These are phyloP conservation scores for Sporothrix brasiliensis DNA, from an alignment of 2,329 filamentous ascomycete genomes.

Conservation along the genomic window DNA sequence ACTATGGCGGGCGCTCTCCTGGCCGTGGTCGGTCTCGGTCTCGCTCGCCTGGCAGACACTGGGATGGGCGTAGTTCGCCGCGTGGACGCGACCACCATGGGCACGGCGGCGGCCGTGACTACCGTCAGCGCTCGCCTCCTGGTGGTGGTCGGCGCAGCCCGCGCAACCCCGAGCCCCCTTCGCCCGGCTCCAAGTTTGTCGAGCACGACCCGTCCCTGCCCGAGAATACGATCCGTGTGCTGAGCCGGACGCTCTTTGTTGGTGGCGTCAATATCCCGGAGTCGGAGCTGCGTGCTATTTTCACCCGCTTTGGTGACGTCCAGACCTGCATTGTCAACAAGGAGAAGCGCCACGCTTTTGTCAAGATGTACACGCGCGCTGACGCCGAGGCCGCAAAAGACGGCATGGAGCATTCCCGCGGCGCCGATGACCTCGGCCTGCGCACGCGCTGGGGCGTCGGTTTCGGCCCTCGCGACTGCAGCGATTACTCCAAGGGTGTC, in stretches of 20 bases:
- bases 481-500: slow-evolving; percentile 88
- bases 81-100: slow-evolving; percentile 63
- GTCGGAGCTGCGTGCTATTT: slow-evolving; percentile 77
- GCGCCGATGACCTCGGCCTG: slow-evolving; percentile 68
- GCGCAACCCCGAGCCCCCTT: slow-evolving; percentile 40
- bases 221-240: slow-evolving; percentile 81
- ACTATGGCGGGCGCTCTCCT: slow-evolving; percentile 65
- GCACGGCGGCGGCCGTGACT: slow-evolving; percentile 64
- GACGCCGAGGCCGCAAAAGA: slow-evolving; percentile 84
- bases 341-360: slow-evolving; percentile 97
- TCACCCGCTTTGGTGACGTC: slow-evolving; percentile 79
- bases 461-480: slow-evolving; percentile 95
- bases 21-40: slow-evolving; percentile 70
- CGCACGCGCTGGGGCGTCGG: slow-evolving; percentile 97
- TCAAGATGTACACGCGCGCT: slow-evolving; percentile 92
- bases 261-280: slow-evolving; percentile 90
- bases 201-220: slow-evolving; percentile 76
- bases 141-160: slow-evolving; percentile 62
- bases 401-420: slow-evolving; percentile 78
- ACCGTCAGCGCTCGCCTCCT: slow-evolving; percentile 84
- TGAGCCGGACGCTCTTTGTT: slow-evolving; percentile 94
- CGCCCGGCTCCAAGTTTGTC: slow-evolving; percentile 65
- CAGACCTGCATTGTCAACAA: slow-evolving; percentile 98
- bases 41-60: slow-evolving; percentile 70
- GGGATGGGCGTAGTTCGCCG: slow-evolving; percentile 66